These are phyloP conservation scores for Lactarius hatsudake DNA, from an alignment of 768 basidiomycete species.

Conservation along the genomic window DNA sequence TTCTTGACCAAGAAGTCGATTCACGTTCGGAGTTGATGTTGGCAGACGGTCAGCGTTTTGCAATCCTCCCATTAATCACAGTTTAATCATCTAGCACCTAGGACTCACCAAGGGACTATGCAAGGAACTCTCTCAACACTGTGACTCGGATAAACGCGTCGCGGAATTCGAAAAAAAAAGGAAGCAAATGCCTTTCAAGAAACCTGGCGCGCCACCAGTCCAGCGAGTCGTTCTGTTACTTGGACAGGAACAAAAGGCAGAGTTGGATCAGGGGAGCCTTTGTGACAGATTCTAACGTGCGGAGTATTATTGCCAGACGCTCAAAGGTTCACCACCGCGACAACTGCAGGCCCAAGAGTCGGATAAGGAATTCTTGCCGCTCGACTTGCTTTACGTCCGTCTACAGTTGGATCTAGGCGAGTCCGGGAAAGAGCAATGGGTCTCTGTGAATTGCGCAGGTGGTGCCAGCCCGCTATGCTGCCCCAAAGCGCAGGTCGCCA, in stretches of 20 bases:
- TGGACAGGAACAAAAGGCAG: not conserved
- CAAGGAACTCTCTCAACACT: no score
- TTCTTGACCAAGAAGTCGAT: not conserved
- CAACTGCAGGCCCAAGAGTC: not conserved
- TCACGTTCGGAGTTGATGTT: not conserved
- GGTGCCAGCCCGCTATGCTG: not conserved
- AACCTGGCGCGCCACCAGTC: conserved; percentile 7
- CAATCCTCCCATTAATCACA: not conserved
- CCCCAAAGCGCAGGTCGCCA: not conserved
- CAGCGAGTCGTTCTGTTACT: not conserved
- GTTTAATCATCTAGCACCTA: not conserved
- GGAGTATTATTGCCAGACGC: not conserved
- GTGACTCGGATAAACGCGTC: conserved; percentile 7
- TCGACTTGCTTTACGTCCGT: not conserved
- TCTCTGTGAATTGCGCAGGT: not conserved
- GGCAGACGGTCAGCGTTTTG: not conserved
- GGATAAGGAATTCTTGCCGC: conserved; percentile 5
- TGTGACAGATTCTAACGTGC: not conserved
- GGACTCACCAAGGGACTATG: no score
- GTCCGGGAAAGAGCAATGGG: not conserved
- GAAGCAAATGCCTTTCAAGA: conserved; percentile 14
- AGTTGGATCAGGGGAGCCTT: not conserved
- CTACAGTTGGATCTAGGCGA: not conserved
- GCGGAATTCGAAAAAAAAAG: conserved; percentile 21
- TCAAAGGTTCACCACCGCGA: not conserved